Conservation (phyloP, 768 basidiomycete genomes). For the Russula earlei region DNA sequence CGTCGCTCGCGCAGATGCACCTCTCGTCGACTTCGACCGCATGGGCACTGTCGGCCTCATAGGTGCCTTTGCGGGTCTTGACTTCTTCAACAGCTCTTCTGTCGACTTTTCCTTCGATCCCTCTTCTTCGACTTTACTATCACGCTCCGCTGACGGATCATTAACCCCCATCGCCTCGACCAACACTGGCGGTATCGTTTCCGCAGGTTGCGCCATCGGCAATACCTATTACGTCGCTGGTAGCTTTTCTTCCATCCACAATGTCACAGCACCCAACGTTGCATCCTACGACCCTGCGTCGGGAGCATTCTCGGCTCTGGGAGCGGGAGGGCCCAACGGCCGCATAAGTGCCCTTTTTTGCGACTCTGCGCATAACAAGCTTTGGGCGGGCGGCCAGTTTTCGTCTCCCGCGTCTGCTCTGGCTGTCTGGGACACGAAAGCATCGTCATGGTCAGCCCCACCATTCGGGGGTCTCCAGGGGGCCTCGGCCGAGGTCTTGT, state of each 20-base stretch:
- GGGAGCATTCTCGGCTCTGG: constrained; percentile 50
- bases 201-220: constrained; percentile 61
- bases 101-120: constrained; percentile 55
- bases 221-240: constrained; percentile 75
- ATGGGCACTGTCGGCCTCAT: constrained; percentile 90
- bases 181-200: constrained; percentile 68
- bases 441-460: constrained; percentile 61
- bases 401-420: constrained; percentile 57
- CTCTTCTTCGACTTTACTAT: constrained; percentile 59
- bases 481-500: constrained; percentile 53
- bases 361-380: constrained; percentile 49
- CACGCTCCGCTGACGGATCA: constrained; percentile 54
- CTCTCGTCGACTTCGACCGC: constrained; percentile 56
- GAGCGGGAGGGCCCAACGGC: constrained; percentile 63
- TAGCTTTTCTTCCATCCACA: constrained; percentile 64
- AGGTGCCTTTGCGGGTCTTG: constrained; percentile 83
- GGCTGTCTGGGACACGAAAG: constrained; percentile 58
- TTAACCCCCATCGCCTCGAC: constrained; percentile 67
- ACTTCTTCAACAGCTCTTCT: constrained; percentile 50
- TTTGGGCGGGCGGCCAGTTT: constrained; percentile 78
- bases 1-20: constrained; percentile 25
- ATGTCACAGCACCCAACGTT: constrained; percentile 55
- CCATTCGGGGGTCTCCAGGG: constrained; percentile 80
- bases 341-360: constrained; percentile 68
- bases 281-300: constrained; percentile 62